Base-by-base conservation (phyloP, 441 rosid genomes). In the Erodium trifolium region DNA sequence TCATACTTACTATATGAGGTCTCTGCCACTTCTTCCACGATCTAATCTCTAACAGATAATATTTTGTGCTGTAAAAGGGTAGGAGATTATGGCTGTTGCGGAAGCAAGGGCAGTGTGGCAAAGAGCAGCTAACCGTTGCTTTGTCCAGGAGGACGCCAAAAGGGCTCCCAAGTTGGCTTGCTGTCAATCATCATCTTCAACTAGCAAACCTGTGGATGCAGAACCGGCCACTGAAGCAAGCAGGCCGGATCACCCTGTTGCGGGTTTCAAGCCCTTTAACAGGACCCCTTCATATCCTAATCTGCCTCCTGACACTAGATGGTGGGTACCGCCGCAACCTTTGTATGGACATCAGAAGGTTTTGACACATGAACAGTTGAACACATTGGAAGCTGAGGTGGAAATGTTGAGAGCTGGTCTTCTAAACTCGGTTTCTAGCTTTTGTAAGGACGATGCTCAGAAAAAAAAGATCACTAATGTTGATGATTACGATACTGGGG, bases 131-230 rank as follows among this genome's bases (percentile, higher is more conserved):
- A 94, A 94, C 72, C 98, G 97, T 73, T 94, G 85, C 81, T 92
- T 94, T 80, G 92, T 94, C 47, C 99, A 94, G 82, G 99, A 94
- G 82, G 99, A 94, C 83, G 97, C 99, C 70, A 92, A 92, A 79
- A 81, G 98, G 79, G 99, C 99, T 77, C 99, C 99, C 27, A 92
- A 90, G 79, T 73, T 94, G 74, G 93, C 99, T 45, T 94, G 78
- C 75, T 87, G 88, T 75, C 97, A 89, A 37, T 88, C 98, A 47
- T 82, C 95, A 12, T 74, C 47, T 41, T 41, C 93, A 49, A 77
- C 88, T 13, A 68, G 84, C 67, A 86, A 82, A 76, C 86, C 73
- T 34, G 77, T 76, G 64, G 90, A 88, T 34, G 79, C 85, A 13
- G 86, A 71, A 41, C 83, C 90, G 43, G 67, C 87, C 57, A 78